These are phyloP conservation scores for Kentomonas sorsogonicus DNA, from an alignment of 208 protist species.

Conservation along the genomic window DNA sequence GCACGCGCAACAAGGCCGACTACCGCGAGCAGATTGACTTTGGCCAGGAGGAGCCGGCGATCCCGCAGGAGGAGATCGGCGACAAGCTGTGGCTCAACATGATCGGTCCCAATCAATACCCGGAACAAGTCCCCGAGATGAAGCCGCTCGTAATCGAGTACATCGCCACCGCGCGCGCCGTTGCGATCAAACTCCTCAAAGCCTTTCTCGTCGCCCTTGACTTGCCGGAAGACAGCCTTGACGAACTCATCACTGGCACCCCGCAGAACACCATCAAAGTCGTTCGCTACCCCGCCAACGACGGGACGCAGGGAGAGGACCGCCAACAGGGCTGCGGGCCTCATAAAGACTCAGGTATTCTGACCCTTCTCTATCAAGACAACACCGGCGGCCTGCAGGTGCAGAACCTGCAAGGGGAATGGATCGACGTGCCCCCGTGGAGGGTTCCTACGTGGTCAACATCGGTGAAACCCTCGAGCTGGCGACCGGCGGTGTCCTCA, in stretches of 20 bases:
- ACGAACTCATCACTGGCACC: slow-evolving; percentile 10
- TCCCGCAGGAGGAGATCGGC: neutral
- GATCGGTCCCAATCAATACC: slow-evolving; percentile 10
- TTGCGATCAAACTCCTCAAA: slow-evolving; percentile 3
- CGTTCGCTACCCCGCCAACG: slow-evolving; percentile 13
- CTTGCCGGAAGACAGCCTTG: slow-evolving; percentile 8
- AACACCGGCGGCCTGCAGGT: slow-evolving; percentile 13
- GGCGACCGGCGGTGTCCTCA: slow-evolving; percentile 8
- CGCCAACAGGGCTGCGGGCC: slow-evolving; percentile 9
- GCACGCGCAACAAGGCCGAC: slow-evolving; percentile 16
- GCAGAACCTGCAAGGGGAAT: slow-evolving; percentile 6
- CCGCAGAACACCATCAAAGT: slow-evolving; percentile 3
- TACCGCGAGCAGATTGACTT: slow-evolving; percentile 14
- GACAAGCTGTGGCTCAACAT: slow-evolving; percentile 3
- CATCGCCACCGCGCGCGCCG: neutral
- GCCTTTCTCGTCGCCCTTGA: slow-evolving; percentile 10
- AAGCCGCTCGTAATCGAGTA: slow-evolving; percentile 4
- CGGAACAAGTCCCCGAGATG: slow-evolving; percentile 3
- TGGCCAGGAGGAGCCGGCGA: slow-evolving; percentile 1
- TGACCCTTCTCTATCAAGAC: slow-evolving; percentile 14
- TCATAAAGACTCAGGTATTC: slow-evolving; percentile 8
- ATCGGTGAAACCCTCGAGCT: slow-evolving; percentile 15
- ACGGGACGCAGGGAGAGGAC: neutral
- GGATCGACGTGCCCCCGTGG: slow-evolving; percentile 13
- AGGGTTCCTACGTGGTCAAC: slow-evolving; percentile 11